Evolutionary conservation across 352 stramenopile species (phyloP).

Genomic region (Phytophthora tentaculata): DNA sequence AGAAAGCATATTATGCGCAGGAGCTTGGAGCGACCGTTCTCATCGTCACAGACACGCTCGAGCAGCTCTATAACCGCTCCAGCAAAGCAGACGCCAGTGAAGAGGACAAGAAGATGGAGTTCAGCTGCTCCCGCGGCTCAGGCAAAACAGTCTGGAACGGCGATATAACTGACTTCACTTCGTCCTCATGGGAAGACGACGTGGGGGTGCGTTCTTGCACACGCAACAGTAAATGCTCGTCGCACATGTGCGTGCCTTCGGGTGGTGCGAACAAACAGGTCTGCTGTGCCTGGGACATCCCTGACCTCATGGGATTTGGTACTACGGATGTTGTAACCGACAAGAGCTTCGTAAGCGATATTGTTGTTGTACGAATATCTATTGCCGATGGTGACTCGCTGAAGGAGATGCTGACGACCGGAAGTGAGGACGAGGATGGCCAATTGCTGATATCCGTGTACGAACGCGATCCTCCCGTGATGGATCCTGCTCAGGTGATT

Average conservation of each 20-base stretch:
- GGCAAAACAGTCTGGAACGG: constrained; percentile 37
- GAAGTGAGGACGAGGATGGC: constrained; percentile 26
- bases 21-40: constrained; percentile 68
- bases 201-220: constrained; percentile 58
- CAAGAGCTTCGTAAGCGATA: constrained; percentile 49
- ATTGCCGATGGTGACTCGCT: constrained; percentile 65
- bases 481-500: constrained; percentile 73
- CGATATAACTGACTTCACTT: constrained; percentile 38
- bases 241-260: constrained; percentile 68
- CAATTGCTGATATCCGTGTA: constrained; percentile 68
- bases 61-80: constrained; percentile 75
- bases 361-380: constrained; percentile 75
- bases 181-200: constrained; percentile 37
- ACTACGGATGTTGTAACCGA: constrained; percentile 40
- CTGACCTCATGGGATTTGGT: constrained; percentile 74
- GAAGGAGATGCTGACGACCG: constrained; percentile 45
- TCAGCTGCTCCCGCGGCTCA: constrained; percentile 59
- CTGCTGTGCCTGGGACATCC: constrained; percentile 83
- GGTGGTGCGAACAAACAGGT: constrained; percentile 57
- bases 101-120: constrained; percentile 57
- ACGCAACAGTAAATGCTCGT: constrained; percentile 49
- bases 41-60: constrained; percentile 77
- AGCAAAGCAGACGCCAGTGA: constrained; percentile 30
- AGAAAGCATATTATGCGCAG: constrained; percentile 80
- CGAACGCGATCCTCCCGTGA: constrained; percentile 56